Evolutionary conservation across 2,329 filamentous ascomycete species (phyloP).

Genomic region (Colletotrichum echinochloae): DNA sequence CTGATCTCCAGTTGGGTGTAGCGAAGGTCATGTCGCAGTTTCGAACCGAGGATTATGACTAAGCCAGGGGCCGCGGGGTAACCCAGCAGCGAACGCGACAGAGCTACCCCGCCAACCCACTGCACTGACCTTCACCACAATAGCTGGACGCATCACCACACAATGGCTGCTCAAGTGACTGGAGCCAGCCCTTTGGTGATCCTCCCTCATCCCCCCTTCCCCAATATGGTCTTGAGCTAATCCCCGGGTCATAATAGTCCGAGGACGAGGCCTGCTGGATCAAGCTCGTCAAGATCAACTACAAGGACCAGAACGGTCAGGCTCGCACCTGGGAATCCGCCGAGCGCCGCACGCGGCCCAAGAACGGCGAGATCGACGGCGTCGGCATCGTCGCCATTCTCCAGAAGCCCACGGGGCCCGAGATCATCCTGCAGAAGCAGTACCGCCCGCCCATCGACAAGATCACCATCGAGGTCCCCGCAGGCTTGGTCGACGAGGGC

Average conservation of each 20-base stretch:
- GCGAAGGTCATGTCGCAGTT: too few relatives aligned
- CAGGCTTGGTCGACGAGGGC: conserved; percentile 71
- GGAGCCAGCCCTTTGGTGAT: conserved; percentile 59
- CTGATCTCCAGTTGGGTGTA: too few relatives aligned
- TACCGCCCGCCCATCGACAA: conserved; percentile 72
- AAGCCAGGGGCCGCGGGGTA: not conserved
- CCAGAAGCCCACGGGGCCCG: conserved; percentile 62
- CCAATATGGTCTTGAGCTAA: not conserved
- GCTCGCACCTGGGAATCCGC: conserved; percentile 78
- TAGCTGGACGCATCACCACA: not conserved
- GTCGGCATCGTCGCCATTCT: conserved; percentile 80
- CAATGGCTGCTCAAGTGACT: conserved; percentile 53
- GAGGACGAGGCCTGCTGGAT: conserved; percentile 69
- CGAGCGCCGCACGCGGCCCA: conserved; percentile 76
- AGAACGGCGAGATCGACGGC: conserved; percentile 73
- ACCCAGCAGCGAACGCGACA: not conserved
- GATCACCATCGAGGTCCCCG: conserved; percentile 73
- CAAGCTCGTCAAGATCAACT: conserved; percentile 71
- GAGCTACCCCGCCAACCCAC: conserved; percentile 6
- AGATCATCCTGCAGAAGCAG: conserved; percentile 75
- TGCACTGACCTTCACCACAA: not conserved
- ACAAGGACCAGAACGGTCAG: conserved; percentile 71
- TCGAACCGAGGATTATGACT: conserved; percentile 2
- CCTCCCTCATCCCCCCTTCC: not conserved
- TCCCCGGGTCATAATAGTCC: conserved; percentile 49